Percentiles rank a stretch among this genome's conserved stretches.
These are phyloP conservation scores for Rhodotorula sphaerocarpa DNA, from an alignment of 768 basidiomycete species.

Conservation along the genomic window DNA sequence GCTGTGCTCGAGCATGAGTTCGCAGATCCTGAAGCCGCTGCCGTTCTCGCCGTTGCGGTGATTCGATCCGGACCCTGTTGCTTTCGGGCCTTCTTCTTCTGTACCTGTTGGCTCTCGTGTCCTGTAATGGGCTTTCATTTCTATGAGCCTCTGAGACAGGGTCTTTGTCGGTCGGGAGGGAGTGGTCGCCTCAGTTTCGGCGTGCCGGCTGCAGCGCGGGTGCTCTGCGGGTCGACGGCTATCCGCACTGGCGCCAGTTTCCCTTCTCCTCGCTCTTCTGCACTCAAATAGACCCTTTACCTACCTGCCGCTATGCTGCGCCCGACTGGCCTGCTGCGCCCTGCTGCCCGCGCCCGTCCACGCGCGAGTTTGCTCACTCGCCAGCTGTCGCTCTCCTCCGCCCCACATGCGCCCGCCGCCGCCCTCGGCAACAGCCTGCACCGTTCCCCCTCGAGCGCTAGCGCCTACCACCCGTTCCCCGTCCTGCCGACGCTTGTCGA, in stretches of 20 bases:
- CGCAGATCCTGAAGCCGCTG: slow-evolving; percentile 69
- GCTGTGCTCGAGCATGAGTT: slow-evolving; percentile 56
- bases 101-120: too few relatives aligned
- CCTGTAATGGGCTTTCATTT: too few relatives aligned
- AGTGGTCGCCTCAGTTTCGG: background rate
- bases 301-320: background rate
- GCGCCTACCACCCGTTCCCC: slow-evolving; percentile 43
- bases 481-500: slow-evolving; percentile 67
- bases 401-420: background rate
- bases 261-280: background rate
- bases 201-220: too few relatives aligned
- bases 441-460: background rate
- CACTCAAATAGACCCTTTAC: background rate
- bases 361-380: background rate
- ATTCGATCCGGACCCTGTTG: background rate
- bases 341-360: too few relatives aligned
- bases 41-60: slow-evolving; percentile 64
- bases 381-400: background rate
- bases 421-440: background rate
- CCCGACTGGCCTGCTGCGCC: background rate
- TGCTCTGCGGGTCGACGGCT: too few relatives aligned
- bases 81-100: background rate
- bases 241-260: background rate
- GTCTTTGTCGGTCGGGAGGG: too few relatives aligned
- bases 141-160: too few relatives aligned